phyloP scores from a whole-genome alignment of 345 rosid species.

The Acer campestre region DNA sequence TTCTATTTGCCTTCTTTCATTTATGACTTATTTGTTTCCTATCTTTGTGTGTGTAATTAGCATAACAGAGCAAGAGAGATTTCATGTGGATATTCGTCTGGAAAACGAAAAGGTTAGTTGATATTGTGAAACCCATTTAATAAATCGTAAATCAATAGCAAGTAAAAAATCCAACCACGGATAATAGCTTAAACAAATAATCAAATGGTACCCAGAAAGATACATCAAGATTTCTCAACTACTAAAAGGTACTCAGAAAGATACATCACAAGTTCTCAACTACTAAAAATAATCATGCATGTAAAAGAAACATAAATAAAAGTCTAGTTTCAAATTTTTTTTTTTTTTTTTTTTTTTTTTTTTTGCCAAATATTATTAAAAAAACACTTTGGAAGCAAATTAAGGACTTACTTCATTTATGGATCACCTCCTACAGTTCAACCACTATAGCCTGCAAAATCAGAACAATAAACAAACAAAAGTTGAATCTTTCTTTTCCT shows the following conservation, averaged over 20 bases:
- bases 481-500: background rate
- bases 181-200: too few species aligned
- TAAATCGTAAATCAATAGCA: too few species aligned
- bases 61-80: too few species aligned
- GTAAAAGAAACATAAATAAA: background rate
- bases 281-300: too few species aligned
- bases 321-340: background rate
- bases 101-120: too few species aligned
- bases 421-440: slow-evolving; percentile 90
- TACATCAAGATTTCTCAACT: background rate
- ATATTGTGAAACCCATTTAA: too few species aligned
- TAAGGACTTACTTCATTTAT: slow-evolving; percentile 2
- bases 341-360: background rate
- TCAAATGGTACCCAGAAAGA: background rate
- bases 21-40: too few species aligned
- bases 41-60: too few species aligned
- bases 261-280: background rate
- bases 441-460: slow-evolving; percentile 76
- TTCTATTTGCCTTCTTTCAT: too few species aligned
- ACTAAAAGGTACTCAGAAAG: background rate
- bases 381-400: background rate
- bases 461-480: slow-evolving; percentile 8
- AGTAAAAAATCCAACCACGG: too few species aligned
- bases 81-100: too few species aligned
- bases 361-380: background rate